These are phyloP conservation scores for Rhizophora apiculata DNA, from an alignment of 345 rosid genomes.

Conservation along the genomic window DNA sequence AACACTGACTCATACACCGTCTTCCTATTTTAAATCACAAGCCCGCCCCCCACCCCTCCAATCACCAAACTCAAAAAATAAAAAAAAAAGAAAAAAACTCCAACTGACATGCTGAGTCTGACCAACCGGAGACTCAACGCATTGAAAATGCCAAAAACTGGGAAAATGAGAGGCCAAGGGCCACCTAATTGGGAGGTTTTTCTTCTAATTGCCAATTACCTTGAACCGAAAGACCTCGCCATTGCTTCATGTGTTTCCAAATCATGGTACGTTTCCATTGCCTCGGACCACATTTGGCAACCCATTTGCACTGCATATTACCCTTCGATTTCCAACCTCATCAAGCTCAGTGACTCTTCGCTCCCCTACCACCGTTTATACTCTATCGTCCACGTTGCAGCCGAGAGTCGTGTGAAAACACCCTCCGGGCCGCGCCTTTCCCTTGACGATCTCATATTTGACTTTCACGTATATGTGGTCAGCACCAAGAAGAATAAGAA, in stretches of 20 bases:
- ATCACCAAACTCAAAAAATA: too few relatives aligned
- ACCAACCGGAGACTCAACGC: too few relatives aligned
- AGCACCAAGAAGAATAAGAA: background rate
- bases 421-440: conserved; percentile 35
- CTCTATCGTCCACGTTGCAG: conserved; percentile 25
- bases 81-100: too few relatives aligned
- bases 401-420: conserved; percentile 26
- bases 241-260: conserved; percentile 45
- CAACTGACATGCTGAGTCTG: too few relatives aligned
- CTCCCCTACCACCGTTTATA: conserved; percentile 39
- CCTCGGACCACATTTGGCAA: conserved; percentile 43
- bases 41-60: too few relatives aligned
- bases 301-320: conserved; percentile 29
- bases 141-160: background rate
- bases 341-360: conserved; percentile 23
- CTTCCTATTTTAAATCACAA: too few relatives aligned
- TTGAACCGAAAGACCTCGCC: conserved; percentile 47
- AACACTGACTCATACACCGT: background rate
- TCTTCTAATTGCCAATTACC: conserved; percentile 29
- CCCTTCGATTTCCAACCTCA: conserved; percentile 43
- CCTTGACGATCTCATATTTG: conserved; percentile 32
- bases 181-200: conserved; percentile 42
- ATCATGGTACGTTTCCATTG: conserved; percentile 38
- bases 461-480: conserved; percentile 11
- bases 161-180: background rate